phyloP scores from a whole-genome alignment of 1,139 yeast genomes.

The Suhomyces maxii region DNA sequence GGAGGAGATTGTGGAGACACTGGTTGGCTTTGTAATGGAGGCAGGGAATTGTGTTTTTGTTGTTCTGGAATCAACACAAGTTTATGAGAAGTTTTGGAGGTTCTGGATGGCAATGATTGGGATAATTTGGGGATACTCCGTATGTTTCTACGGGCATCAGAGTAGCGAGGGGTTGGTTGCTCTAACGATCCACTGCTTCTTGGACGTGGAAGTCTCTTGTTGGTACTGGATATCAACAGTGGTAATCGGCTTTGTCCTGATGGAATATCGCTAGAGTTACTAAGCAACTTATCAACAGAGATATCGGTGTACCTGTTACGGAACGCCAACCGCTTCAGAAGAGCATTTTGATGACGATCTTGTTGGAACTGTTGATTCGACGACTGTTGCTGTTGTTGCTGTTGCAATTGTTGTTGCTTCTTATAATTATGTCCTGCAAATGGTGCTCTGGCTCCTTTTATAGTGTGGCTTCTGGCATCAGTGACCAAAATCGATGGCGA shows the following conservation, averaged over 20 bases:
- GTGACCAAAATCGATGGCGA: constrained; percentile 94
- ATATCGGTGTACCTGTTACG: constrained; percentile 63
- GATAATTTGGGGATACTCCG: constrained; percentile 56
- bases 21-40: constrained; percentile 14
- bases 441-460: constrained; percentile 72
- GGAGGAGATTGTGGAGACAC: constrained; percentile 9
- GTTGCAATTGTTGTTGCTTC: constrained; percentile 31
- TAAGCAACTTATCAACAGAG: constrained; percentile 67
- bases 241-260: constrained; percentile 65
- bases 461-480: constrained; percentile 66
- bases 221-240: constrained; percentile 22
- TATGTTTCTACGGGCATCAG: constrained; percentile 26
- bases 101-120: constrained; percentile 76
- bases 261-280: constrained; percentile 82
- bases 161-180: not conserved
- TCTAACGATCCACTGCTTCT: not conserved
- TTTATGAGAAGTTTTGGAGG: constrained; percentile 82
- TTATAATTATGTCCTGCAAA: constrained; percentile 66
- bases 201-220: constrained; percentile 4
- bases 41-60: constrained; percentile 16
- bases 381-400: constrained; percentile 13
- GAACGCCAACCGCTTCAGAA: constrained; percentile 29
- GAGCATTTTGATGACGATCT: constrained; percentile 21
- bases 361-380: constrained; percentile 16
- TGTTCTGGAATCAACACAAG: constrained; percentile 84